Conservation (phyloP, 257 asterid genomes). For the Solanum arcanum region DNA sequence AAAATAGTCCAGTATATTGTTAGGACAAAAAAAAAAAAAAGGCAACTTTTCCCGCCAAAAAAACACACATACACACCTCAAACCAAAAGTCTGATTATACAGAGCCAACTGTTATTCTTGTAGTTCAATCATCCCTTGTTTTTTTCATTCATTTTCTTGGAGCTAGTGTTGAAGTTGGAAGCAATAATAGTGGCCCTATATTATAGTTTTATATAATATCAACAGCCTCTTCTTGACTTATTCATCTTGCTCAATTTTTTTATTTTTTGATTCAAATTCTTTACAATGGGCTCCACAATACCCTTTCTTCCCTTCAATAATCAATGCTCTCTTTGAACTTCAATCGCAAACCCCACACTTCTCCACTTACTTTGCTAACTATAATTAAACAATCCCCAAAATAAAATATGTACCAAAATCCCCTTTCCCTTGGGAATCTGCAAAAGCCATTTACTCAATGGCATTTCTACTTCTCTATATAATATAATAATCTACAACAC, state of each 20-base stretch:
- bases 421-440: slow-evolving; percentile 84
- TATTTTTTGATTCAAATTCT: slow-evolving; percentile 12
- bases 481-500: slow-evolving; percentile 40
- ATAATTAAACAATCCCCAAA: slow-evolving; percentile 16
- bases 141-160: background rate
- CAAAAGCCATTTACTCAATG: slow-evolving; percentile 38
- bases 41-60: slow-evolving; percentile 51
- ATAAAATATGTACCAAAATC: slow-evolving; percentile 47
- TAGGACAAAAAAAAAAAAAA: slow-evolving; percentile 26
- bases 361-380: slow-evolving; percentile 24
- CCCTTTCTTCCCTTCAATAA: slow-evolving; percentile 20
- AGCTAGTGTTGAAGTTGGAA: background rate
- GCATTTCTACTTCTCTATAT: slow-evolving; percentile 8
- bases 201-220: background rate
- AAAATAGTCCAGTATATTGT: slow-evolving; percentile 35
- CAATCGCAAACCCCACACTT: slow-evolving; percentile 24
- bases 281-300: slow-evolving; percentile 34
- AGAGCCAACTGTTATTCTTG: background rate
- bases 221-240: slow-evolving; percentile 16
- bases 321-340: slow-evolving; percentile 38
- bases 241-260: slow-evolving; percentile 12
- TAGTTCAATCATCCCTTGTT: background rate
- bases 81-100: background rate
- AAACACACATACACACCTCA: slow-evolving; percentile 40
- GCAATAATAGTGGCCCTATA: slow-evolving; percentile 16